Percentiles rank a stretch among this genome's conserved stretches.
phyloP scores from a whole-genome alignment of 108 stramenopile species.

The Cyclostephanos tholiformis region DNA sequence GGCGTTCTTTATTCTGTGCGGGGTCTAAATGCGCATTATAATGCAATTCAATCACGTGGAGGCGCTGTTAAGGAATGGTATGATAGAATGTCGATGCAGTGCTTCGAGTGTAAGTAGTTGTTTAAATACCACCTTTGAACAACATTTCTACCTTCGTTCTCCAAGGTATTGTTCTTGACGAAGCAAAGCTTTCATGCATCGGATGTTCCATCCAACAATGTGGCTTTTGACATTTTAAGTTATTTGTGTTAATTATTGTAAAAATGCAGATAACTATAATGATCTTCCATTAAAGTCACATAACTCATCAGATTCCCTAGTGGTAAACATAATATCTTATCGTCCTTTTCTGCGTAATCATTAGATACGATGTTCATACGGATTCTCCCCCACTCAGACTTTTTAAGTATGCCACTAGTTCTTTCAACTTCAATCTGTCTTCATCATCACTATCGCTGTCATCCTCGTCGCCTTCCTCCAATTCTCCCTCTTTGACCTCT shows the following conservation, averaged over 20 bases:
- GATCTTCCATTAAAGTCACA: too few species aligned
- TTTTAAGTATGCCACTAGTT: slow-evolving; percentile 41
- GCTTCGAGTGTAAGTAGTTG: slow-evolving; percentile 13
- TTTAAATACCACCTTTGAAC: slow-evolving; percentile 3
- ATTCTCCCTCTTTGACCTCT: slow-evolving; percentile 44
- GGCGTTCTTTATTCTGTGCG: slow-evolving; percentile 77
- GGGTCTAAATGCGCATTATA: slow-evolving; percentile 60
- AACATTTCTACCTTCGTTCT: neutral
- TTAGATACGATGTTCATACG: neutral
- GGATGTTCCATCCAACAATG: too few species aligned
- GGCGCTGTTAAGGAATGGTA: slow-evolving; percentile 53
- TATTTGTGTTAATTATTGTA: too few species aligned
- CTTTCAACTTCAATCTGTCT: slow-evolving; percentile 50
- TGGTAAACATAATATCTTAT: too few species aligned
- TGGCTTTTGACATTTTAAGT: too few species aligned
- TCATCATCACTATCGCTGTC: slow-evolving; percentile 50
- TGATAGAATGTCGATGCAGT: slow-evolving; percentile 47
- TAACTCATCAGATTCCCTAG: too few species aligned
- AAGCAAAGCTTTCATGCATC: too few species aligned
- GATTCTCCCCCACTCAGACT: slow-evolving; percentile 11
- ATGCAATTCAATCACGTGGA: slow-evolving; percentile 44
- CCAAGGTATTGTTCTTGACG: too few species aligned
- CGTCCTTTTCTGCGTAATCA: neutral
- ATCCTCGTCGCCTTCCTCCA: slow-evolving; percentile 44
- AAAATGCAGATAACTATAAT: too few species aligned